Evolutionary conservation across 2,329 filamentous ascomycete genomes (phyloP).

Genomic region (Talaromyces sp.): DNA sequence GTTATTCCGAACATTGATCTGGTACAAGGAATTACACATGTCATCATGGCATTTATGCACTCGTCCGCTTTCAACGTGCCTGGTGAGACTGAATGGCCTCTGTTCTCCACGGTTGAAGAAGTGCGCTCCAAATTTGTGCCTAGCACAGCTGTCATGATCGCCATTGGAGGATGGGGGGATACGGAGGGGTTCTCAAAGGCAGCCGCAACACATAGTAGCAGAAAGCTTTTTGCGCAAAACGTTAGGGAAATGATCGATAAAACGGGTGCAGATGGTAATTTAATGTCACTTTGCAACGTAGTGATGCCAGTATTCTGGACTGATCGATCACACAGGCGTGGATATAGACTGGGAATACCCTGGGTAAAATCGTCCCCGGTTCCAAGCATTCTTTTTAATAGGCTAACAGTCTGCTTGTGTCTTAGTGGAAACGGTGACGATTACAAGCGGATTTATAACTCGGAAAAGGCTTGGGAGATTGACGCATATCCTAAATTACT

Average conservation of each 20-base stretch:
- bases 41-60: conserved; percentile 55
- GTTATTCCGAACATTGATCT: not conserved
- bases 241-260: conserved; percentile 56
- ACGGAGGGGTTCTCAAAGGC: conserved; percentile 57
- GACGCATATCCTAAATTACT: conserved; percentile 57
- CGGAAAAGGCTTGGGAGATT: conserved; percentile 55
- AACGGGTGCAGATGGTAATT: conserved; percentile 60
- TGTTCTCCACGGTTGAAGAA: conserved; percentile 52
- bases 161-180: conserved; percentile 69
- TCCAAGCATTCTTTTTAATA: not conserved
- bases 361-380: conserved; percentile 20
- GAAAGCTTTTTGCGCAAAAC: conserved; percentile 58
- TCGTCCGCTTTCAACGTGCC: conserved; percentile 52
- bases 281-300: not conserved
- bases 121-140: conserved; percentile 49
- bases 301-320: conserved; percentile 16
- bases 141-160: conserved; percentile 59
- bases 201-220: conserved; percentile 47
- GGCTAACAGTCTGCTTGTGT: not conserved
- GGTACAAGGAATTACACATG: not conserved
- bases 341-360: conserved; percentile 62
- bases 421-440: conserved; percentile 58
- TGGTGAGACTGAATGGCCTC: conserved; percentile 40
- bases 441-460: conserved; percentile 58
- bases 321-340: conserved; percentile 25